phyloP scores from a whole-genome alignment of 805 yeast species.

The Starmerella scarabaei region DNA sequence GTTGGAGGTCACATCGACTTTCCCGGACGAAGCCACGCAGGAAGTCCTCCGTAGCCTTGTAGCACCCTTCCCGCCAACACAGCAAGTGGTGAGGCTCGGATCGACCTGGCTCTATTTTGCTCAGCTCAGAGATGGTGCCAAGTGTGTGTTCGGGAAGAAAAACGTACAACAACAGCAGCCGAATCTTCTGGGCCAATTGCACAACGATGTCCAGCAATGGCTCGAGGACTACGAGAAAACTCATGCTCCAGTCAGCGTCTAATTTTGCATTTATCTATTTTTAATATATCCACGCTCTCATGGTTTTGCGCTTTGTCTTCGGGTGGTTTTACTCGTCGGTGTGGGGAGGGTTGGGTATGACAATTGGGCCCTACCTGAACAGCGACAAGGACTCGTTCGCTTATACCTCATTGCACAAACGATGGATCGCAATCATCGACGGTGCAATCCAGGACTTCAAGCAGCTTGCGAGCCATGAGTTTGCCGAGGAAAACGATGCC shows the following conservation, averaged over 20 bases:
- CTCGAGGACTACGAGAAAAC: slow-evolving; percentile 8
- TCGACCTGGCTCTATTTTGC: slow-evolving; percentile 15
- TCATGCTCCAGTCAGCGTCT: background rate
- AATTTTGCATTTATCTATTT: too few relatives aligned
- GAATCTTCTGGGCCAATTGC: slow-evolving; percentile 13
- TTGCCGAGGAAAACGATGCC: slow-evolving; percentile 35
- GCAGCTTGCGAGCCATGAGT: slow-evolving; percentile 26
- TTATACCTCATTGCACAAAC: slow-evolving; percentile 53
- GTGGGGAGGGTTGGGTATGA: too few relatives aligned
- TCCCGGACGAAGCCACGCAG: slow-evolving; percentile 3
- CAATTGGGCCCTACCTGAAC: slow-evolving; percentile 17
- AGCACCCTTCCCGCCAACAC: background rate
- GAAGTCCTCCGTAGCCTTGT: slow-evolving; percentile 9
- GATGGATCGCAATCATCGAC: slow-evolving; percentile 79
- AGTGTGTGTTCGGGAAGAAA: slow-evolving; percentile 14
- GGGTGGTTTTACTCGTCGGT: too few relatives aligned
- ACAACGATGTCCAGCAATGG: slow-evolving; percentile 17
- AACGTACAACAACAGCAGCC: slow-evolving; percentile 7
- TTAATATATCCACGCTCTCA: too few relatives aligned
- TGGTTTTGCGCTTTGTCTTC: too few relatives aligned
- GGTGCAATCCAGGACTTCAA: slow-evolving; percentile 54
- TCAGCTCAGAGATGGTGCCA: slow-evolving; percentile 1
- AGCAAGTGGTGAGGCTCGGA: slow-evolving; percentile 12
- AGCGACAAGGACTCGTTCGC: slow-evolving; percentile 67
- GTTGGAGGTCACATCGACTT: slow-evolving; percentile 7